A percentile compares a stretch with the other conserved stretches of the same genome.
Conservation (phyloP, 768 basidiomycete genomes). For the Mycena crocata region DNA sequence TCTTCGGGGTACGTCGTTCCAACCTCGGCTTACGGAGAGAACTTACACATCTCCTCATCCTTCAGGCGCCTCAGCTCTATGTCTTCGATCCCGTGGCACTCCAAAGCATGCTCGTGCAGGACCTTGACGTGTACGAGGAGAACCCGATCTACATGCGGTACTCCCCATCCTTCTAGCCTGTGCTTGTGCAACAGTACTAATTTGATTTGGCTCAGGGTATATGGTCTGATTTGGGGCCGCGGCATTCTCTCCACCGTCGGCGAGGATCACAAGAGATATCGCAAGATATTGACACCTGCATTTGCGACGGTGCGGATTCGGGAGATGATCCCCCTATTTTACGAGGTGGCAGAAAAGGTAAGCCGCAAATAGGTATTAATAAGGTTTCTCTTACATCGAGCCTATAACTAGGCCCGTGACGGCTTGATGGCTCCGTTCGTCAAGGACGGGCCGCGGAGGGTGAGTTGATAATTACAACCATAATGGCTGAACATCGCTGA, state of each 20-base stretch:
- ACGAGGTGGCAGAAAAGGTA: slow-evolving; percentile 9
- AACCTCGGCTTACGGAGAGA: too few species aligned
- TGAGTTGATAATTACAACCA: not conserved
- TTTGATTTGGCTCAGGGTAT: not conserved
- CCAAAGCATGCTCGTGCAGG: slow-evolving; percentile 6
- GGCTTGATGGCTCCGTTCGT: not conserved
- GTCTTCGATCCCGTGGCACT: slow-evolving; percentile 18
- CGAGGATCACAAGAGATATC: not conserved
- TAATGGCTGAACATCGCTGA: not conserved
- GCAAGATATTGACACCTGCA: slow-evolving; percentile 7
- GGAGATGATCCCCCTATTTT: slow-evolving; percentile 6
- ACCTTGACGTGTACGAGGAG: slow-evolving; percentile 1
- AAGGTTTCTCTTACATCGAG: not conserved
- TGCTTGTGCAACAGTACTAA: too few species aligned
- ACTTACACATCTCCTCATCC: not conserved
- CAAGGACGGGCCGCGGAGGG: not conserved
- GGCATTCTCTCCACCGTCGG: not conserved
- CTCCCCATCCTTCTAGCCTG: not conserved
- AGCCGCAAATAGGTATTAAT: not conserved
- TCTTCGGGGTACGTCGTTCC: not conserved
- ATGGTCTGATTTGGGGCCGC: not conserved
- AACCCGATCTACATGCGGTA: not conserved
- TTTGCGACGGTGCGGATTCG: slow-evolving; percentile 1
- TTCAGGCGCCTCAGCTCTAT: not conserved
- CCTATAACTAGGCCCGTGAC: not conserved